Evolutionary conservation across 176 grass and related monocot genomes (phyloP).

Genomic region (Avena atlantica): DNA sequence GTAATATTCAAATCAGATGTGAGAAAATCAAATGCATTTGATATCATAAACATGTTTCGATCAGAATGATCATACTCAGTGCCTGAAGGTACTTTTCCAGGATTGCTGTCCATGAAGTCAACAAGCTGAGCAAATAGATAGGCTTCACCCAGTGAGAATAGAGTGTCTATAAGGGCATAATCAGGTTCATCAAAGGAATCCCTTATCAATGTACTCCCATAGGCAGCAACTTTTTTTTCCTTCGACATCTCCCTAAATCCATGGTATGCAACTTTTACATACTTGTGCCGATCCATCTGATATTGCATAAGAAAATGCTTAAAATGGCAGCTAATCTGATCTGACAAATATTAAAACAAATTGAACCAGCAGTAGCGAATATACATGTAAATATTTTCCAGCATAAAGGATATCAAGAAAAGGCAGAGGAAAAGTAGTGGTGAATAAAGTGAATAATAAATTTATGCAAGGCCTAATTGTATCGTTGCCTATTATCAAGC

Average conservation of each 20-base stretch:
- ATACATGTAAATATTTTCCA: conserved; percentile 19
- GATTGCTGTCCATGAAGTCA: conserved; percentile 93
- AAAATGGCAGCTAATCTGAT: conserved; percentile 39
- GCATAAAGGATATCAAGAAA: not conserved
- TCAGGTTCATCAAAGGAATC: conserved; percentile 97
- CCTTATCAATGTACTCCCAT: conserved; percentile 88
- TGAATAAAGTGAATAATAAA: not conserved
- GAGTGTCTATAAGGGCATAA: conserved; percentile 94
- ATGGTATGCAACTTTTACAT: conserved; percentile 97
- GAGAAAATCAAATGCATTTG: conserved; percentile 9
- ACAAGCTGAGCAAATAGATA: conserved; percentile 98
- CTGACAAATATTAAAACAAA: not conserved
- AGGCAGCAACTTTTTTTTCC: conserved; percentile 88
- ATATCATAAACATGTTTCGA: conserved; percentile 34
- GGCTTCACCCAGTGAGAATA: conserved; percentile 86
- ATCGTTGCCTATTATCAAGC: not conserved
- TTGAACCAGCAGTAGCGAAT: not conserved
- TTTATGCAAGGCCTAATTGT: conserved; percentile 16
- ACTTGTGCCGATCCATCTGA: conserved; percentile 99
- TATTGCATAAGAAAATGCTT: conserved; percentile 46
- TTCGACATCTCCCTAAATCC: conserved; percentile 93
- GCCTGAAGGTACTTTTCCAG: conserved; percentile 85
- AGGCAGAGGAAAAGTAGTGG: not conserved
- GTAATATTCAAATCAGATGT: conserved; percentile 21
- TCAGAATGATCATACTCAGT: conserved; percentile 69